Conservation (phyloP, 345 rosid species). For the Hibiscus mutabilis region DNA sequence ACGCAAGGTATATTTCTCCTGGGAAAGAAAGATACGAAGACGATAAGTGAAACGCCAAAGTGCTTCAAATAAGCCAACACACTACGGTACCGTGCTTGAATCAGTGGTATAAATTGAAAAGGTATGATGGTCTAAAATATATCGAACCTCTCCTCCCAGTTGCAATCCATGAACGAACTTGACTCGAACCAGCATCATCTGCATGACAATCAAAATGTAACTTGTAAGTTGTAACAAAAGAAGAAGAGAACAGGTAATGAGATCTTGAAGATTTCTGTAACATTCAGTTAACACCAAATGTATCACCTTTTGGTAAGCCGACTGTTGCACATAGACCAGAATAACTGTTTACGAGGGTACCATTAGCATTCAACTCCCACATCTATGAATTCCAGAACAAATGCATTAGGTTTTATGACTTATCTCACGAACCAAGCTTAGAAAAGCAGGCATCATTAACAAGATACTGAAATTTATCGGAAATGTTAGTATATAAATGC, state of each 20-base stretch:
- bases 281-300: background rate
- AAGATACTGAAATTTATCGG: background rate
- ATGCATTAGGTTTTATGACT: background rate
- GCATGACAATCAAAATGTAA: slow-evolving; percentile 7
- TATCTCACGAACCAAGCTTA: background rate
- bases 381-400: slow-evolving; percentile 33
- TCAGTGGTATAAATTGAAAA: background rate
- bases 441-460: background rate
- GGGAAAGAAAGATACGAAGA: background rate
- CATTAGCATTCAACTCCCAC: slow-evolving; percentile 68
- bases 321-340: slow-evolving; percentile 78
- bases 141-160: slow-evolving; percentile 63
- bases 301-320: slow-evolving; percentile 45
- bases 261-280: background rate
- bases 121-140: background rate
- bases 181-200: slow-evolving; percentile 28
- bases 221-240: background rate
- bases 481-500: background rate
- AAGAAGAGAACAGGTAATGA: slow-evolving; percentile 5
- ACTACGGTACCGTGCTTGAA: background rate
- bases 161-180: slow-evolving; percentile 83
- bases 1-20: slow-evolving; percentile 54
- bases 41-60: background rate
- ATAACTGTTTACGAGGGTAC: slow-evolving; percentile 59
- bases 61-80: background rate